Conservation (phyloP, 129 eudicot genomes). For the Cynara cardunculus region DNA sequence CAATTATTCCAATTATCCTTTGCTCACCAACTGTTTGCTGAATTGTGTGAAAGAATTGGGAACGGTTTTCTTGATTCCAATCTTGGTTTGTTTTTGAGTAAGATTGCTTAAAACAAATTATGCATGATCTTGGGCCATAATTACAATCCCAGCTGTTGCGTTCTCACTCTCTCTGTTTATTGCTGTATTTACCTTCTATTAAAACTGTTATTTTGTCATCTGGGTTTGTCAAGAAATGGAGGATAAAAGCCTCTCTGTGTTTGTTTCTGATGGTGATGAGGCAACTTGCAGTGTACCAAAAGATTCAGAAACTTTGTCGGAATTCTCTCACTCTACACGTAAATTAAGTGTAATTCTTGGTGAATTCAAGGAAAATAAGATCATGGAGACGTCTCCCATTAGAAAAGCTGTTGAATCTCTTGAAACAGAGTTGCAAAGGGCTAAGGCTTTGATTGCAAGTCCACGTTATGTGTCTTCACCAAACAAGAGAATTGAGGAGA, state of each 20-base stretch:
- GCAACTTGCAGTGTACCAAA: conserved; percentile 37
- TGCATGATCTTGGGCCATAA: conserved; percentile 11
- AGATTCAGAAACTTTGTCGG: conserved; percentile 34
- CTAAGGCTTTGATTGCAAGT: conserved; percentile 48
- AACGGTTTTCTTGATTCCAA: not conserved
- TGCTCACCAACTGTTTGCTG: conserved; percentile 23
- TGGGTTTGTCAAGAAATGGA: conserved; percentile 29
- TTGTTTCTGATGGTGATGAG: conserved; percentile 34
- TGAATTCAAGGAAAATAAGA: conserved; percentile 48
- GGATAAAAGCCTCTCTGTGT: conserved; percentile 19
- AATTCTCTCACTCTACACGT: conserved; percentile 48
- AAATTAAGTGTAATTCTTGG: conserved; percentile 51
- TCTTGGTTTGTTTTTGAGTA: not conserved
- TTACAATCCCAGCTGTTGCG: not conserved
- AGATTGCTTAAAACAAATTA: not conserved
- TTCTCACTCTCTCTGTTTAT: not conserved
- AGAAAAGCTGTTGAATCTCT: conserved; percentile 68
- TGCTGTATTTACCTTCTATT: not conserved
- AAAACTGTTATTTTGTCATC: not conserved
- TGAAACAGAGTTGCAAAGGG: conserved; percentile 52
- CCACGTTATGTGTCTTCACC: conserved; percentile 40
- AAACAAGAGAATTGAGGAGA: conserved; percentile 41
- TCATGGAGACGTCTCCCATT: conserved; percentile 49
- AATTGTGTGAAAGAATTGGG: conserved; percentile 16
- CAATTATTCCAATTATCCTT: not conserved